Conservation (phyloP, 2,329 filamentous ascomycete genomes). For the Colletotrichum filicis region DNA sequence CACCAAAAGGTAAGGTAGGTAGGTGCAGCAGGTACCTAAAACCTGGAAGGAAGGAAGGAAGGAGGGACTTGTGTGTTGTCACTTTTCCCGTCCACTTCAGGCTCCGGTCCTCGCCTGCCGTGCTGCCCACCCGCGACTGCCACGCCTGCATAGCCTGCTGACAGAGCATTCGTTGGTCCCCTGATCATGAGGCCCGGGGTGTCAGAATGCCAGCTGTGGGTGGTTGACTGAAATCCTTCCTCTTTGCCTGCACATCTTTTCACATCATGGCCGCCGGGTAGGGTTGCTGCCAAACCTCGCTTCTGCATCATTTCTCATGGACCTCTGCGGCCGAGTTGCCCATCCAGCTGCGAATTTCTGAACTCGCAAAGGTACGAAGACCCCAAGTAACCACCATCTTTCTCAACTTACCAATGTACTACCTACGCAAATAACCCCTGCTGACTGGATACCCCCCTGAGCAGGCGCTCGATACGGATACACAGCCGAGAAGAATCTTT, state of each 20-base stretch:
- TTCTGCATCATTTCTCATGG: not conserved
- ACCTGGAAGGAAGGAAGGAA: too few relatives aligned
- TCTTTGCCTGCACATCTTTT: not conserved
- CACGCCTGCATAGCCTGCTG: not conserved
- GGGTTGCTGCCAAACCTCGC: not conserved
- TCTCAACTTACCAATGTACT: not conserved
- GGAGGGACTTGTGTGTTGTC: not conserved
- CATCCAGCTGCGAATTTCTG: not conserved
- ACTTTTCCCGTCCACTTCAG: not conserved
- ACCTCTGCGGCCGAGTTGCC: not conserved
- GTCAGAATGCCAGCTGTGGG: not conserved
- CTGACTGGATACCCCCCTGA: conserved; percentile 3
- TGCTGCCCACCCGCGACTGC: not conserved
- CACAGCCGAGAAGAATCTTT: conserved; percentile 3
- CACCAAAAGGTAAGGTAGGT: too few relatives aligned
- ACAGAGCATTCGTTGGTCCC: not conserved
- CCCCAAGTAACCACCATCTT: not conserved
- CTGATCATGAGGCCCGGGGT: not conserved
- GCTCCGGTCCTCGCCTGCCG: conserved; percentile 6
- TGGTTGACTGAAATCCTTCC: not conserved
- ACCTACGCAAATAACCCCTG: not conserved
- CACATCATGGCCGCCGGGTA: not conserved
- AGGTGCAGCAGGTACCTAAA: too few relatives aligned
- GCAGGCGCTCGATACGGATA: not conserved
- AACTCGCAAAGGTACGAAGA: not conserved